Conservation (phyloP, 768 basidiomycete genomes). For the Kwoniella europaea region DNA sequence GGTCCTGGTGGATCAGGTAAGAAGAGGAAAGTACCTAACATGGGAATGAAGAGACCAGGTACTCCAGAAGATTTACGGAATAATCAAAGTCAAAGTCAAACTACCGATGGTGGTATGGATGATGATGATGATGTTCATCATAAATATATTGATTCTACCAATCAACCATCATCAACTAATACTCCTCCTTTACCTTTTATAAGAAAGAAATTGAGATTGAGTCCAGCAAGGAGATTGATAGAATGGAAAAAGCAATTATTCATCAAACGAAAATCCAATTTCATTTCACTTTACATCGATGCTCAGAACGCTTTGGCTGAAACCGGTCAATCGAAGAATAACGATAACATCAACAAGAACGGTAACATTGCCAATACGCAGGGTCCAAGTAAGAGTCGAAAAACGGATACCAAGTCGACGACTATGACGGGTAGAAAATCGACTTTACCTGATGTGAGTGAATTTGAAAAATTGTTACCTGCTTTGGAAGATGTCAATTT, state of each 20-base stretch:
- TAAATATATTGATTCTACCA: not conserved
- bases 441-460: conserved; percentile 37
- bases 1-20: conserved; percentile 8
- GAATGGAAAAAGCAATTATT: conserved; percentile 30
- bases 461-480: conserved; percentile 49
- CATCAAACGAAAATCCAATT: conserved; percentile 40
- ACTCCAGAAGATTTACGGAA: conserved; percentile 1
- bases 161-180: not conserved
- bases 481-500: conserved; percentile 44
- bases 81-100: not conserved
- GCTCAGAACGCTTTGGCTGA: conserved; percentile 35
- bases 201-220: conserved; percentile 3
- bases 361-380: not conserved
- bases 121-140: not conserved
- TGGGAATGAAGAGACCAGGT: conserved; percentile 6
- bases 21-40: conserved; percentile 12
- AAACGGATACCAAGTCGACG: not conserved
- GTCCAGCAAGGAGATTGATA: conserved; percentile 13
- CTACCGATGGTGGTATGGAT: not conserved
- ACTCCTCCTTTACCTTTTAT: not conserved
- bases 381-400: not conserved
- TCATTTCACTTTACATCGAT: conserved; percentile 46
- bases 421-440: conserved; percentile 2
- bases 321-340: not conserved
- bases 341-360: not conserved